These are phyloP conservation scores for Monilinia vaccinii-corymbosi DNA, from an alignment of 2,329 filamentous ascomycete genomes.

Conservation along the genomic window DNA sequence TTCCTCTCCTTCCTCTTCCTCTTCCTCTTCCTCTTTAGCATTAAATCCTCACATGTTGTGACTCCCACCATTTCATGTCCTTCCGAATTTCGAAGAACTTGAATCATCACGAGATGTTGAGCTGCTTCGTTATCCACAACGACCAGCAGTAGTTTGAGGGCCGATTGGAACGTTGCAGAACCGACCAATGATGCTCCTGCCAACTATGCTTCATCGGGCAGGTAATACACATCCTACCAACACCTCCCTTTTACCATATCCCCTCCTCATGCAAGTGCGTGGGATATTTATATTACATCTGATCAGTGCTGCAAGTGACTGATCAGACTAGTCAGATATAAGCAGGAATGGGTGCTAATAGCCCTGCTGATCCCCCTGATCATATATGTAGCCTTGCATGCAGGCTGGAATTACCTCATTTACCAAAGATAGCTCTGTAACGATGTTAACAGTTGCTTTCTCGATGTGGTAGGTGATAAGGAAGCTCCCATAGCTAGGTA, in stretches of 20 bases:
- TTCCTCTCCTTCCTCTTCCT: not conserved
- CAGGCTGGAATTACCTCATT: not conserved
- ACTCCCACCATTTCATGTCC: not conserved
- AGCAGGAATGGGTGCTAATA: not conserved
- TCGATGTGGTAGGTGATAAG: constrained; percentile 4
- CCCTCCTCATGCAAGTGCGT: not conserved
- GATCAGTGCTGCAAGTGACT: not conserved
- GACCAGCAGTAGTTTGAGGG: not conserved
- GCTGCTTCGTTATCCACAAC: not conserved
- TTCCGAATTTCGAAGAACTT: not conserved
- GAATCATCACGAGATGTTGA: not conserved
- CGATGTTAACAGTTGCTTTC: not conserved
- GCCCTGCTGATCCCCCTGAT: not conserved
- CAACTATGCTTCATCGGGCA: constrained; percentile 6
- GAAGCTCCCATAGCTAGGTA: not conserved
- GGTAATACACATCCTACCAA: not conserved
- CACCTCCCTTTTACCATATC: constrained; percentile 4
- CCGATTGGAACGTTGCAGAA: not conserved
- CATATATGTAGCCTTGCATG: not conserved
- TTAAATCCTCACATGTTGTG: not conserved
- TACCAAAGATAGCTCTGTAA: not conserved
- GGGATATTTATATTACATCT: not conserved
- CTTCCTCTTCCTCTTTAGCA: not conserved
- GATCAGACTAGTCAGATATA: not conserved
- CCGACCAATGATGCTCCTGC: not conserved